These are phyloP conservation scores for Blepharisma japonicum DNA, from an alignment of 73 alveolate species.

Conservation along the genomic window DNA sequence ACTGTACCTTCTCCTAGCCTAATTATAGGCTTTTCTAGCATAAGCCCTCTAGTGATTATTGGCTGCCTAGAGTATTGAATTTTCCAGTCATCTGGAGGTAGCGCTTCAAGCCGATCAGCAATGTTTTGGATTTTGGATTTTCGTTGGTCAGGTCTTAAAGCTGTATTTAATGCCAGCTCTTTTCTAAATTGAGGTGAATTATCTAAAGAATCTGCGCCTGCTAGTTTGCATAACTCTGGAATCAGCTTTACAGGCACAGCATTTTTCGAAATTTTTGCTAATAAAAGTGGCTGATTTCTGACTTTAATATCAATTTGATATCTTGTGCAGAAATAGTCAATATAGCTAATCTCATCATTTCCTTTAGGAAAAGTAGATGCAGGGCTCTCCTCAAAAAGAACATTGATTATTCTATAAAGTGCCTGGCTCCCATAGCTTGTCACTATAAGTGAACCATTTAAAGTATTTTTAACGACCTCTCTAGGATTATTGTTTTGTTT, in stretches of 20 bases:
- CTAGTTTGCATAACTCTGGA: conserved; percentile 86
- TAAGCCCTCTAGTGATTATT: conserved; percentile 28
- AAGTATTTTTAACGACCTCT: neutral
- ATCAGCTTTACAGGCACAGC: conserved; percentile 60
- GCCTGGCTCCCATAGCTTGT: neutral
- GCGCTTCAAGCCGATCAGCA: conserved; percentile 32
- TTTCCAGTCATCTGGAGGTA: conserved; percentile 46
- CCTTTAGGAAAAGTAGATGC: neutral
- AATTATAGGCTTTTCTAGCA: conserved; percentile 27
- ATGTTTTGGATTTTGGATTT: conserved; percentile 43
- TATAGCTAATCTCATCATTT: neutral
- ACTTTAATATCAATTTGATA: neutral
- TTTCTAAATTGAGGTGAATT: conserved; percentile 70
- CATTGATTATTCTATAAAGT: neutral
- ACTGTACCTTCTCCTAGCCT: neutral
- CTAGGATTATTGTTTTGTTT: neutral
- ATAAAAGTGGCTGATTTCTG: conserved; percentile 9
- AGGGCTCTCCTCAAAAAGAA: conserved; percentile 16
- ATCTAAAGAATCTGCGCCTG: conserved; percentile 89
- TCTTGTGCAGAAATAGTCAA: neutral
- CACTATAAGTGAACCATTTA: neutral
- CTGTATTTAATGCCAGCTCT: conserved; percentile 61
- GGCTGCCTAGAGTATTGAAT: conserved; percentile 48
- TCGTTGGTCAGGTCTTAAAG: conserved; percentile 58
- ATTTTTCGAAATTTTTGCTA: conserved; percentile 1